phyloP scores from a whole-genome alignment of 352 stramenopile species.

The Phytopythium sindhum region DNA sequence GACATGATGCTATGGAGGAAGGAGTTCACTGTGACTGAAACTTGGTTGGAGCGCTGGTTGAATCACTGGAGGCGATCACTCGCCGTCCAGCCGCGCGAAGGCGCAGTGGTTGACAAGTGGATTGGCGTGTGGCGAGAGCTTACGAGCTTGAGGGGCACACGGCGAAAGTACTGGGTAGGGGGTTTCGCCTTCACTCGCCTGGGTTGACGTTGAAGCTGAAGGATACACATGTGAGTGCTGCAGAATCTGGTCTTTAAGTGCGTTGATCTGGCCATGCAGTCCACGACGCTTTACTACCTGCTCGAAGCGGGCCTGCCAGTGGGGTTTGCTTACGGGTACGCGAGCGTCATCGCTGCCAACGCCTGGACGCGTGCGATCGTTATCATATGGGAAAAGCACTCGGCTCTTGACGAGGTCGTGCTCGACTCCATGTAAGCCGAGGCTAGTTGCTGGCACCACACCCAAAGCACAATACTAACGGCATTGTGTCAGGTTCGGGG shows the following conservation, averaged over 20 bases:
- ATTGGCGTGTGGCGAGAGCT: background rate
- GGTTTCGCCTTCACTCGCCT: background rate
- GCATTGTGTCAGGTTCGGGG: constrained; percentile 10
- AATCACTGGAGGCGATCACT: background rate
- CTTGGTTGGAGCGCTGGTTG: background rate
- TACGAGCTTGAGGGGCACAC: background rate
- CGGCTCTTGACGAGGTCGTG: background rate
- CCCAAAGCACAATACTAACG: background rate
- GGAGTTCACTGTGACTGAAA: background rate
- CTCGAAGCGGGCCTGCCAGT: background rate
- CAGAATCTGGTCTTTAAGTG: constrained; percentile 4
- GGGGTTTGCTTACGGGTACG: background rate
- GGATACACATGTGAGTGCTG: background rate
- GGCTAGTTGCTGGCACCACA: background rate
- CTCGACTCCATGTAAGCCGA: constrained; percentile 2
- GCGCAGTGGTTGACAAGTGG: background rate
- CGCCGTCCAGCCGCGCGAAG: background rate
- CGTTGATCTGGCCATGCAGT: background rate
- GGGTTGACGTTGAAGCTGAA: background rate
- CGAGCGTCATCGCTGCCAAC: background rate
- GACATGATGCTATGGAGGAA: background rate
- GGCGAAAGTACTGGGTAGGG: constrained; percentile 1
- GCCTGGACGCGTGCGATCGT: background rate
- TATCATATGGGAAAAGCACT: constrained; percentile 1
- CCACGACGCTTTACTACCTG: background rate